A percentile compares a stretch with the other conserved stretches of the same genome.
Evolutionary conservation across 768 basidiomycete genomes (phyloP).

Genomic region (Tremella fuciformis): DNA sequence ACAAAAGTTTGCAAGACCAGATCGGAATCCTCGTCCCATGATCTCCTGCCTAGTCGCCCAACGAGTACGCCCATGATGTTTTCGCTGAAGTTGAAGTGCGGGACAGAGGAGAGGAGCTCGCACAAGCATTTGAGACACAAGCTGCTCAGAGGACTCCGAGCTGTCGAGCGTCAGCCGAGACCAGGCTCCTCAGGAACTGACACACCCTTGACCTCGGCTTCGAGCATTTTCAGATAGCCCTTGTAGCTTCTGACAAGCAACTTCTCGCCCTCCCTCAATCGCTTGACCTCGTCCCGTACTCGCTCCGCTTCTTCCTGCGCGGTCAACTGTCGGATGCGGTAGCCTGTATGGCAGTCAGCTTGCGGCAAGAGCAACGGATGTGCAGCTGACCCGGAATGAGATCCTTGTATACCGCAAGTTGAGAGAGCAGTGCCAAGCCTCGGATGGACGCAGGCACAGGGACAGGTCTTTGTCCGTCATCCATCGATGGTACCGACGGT

Average conservation of each 20-base stretch:
- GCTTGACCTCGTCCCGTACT: constrained; percentile 86
- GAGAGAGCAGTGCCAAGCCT: constrained; percentile 81
- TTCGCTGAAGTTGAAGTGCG: constrained; percentile 94
- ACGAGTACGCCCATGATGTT: constrained; percentile 89
- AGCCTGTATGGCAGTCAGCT: constrained; percentile 53
- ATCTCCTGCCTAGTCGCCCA: constrained; percentile 72
- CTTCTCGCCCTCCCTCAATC: constrained; percentile 92
- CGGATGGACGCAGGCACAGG: constrained; percentile 77
- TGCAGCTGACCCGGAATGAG: constrained; percentile 63
- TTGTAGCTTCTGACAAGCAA: constrained; percentile 86
- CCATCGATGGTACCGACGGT: constrained; percentile 65
- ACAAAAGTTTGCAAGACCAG: constrained; percentile 78
- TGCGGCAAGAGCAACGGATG: background rate
- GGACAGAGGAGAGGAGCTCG: constrained; percentile 72
- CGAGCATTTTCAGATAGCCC: constrained; percentile 76
- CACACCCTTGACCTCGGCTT: constrained; percentile 80
- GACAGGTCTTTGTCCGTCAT: constrained; percentile 57
- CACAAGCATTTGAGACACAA: constrained; percentile 81
- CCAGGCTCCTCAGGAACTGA: background rate
- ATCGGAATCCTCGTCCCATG: constrained; percentile 85
- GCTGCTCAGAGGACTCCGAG: constrained; percentile 55
- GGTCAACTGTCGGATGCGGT: constrained; percentile 85
- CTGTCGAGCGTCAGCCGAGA: constrained; percentile 26
- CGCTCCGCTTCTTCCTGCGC: constrained; percentile 89
- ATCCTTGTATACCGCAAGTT: constrained; percentile 92